Conservation (phyloP, 2,329 filamentous ascomycete species). For the Penicillium sp. region DNA sequence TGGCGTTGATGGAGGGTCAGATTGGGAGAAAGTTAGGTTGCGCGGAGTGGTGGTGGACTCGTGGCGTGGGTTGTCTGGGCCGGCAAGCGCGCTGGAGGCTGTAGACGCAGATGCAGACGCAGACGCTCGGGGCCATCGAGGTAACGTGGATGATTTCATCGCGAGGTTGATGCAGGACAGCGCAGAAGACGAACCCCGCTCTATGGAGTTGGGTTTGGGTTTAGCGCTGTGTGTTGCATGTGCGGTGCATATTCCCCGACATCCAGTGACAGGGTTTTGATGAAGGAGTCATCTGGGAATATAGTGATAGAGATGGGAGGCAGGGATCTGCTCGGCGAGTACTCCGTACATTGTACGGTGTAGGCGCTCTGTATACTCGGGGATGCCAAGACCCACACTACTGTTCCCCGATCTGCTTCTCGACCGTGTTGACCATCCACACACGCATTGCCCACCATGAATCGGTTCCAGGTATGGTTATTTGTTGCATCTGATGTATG, state of each 20-base stretch:
- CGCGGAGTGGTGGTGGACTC: constrained; percentile 23
- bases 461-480: constrained; percentile 36
- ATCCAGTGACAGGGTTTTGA: constrained; percentile 21
- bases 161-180: constrained; percentile 20
- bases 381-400: constrained; percentile 22
- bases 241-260: constrained; percentile 7
- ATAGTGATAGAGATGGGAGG: background rate
- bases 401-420: constrained; percentile 12
- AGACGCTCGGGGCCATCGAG: constrained; percentile 32
- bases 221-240: constrained; percentile 23
- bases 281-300: constrained; percentile 1
- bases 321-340: background rate
- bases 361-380: background rate
- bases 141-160: constrained; percentile 38
- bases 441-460: constrained; percentile 26
- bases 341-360: background rate
- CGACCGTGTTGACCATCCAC: constrained; percentile 11
- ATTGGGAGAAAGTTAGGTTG: constrained; percentile 34
- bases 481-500: background rate
- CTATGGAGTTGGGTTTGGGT: constrained; percentile 14
- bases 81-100: constrained; percentile 17
- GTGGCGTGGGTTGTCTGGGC: constrained; percentile 30
- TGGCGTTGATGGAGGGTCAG: constrained; percentile 31
- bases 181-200: constrained; percentile 23
- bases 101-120: constrained; percentile 25